Percentiles rank a stretch among this genome's conserved stretches.
Evolutionary conservation across 2,329 filamentous ascomycete genomes (phyloP).

Genomic region (Raffaelea arxii): DNA sequence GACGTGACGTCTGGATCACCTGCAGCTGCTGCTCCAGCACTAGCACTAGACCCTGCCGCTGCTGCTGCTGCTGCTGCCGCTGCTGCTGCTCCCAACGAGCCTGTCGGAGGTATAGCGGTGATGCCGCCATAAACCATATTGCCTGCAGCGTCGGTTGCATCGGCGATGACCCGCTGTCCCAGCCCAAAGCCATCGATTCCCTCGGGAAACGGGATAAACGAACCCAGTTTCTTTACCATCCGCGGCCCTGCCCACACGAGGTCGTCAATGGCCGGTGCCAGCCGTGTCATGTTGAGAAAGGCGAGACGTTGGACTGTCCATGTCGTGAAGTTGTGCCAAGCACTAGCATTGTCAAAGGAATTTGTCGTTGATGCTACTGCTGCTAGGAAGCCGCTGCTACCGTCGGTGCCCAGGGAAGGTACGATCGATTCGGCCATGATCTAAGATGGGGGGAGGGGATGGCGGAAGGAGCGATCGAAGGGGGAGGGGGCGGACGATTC

Average conservation of each 20-base stretch:
- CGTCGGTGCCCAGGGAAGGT: constrained; percentile 10
- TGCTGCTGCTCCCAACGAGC: constrained; percentile 17
- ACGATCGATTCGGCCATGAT: constrained; percentile 15
- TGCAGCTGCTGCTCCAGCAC: constrained; percentile 25
- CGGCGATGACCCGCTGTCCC: constrained; percentile 49
- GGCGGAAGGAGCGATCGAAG: background rate
- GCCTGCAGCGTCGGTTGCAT: constrained; percentile 39
- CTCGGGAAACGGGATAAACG: constrained; percentile 51
- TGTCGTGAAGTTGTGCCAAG: constrained; percentile 44
- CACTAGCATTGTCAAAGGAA: constrained; percentile 29
- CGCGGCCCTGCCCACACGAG: constrained; percentile 60
- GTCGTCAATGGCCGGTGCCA: constrained; percentile 57
- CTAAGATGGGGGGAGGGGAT: background rate
- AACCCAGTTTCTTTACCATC: constrained; percentile 58
- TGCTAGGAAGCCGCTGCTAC: constrained; percentile 8
- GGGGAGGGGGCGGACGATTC: background rate
- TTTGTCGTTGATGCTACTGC: constrained; percentile 17
- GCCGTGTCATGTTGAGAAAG: constrained; percentile 37
- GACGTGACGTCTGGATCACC: constrained; percentile 27
- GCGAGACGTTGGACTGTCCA: constrained; percentile 39
- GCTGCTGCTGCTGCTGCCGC: constrained; percentile 26
- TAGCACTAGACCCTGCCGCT: constrained; percentile 28
- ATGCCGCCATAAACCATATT: constrained; percentile 17
- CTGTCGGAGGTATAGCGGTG: constrained; percentile 29
- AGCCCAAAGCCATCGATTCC: constrained; percentile 42